Conservation (phyloP, 345 rosid species). For the Melaleuca alternifolia region DNA sequence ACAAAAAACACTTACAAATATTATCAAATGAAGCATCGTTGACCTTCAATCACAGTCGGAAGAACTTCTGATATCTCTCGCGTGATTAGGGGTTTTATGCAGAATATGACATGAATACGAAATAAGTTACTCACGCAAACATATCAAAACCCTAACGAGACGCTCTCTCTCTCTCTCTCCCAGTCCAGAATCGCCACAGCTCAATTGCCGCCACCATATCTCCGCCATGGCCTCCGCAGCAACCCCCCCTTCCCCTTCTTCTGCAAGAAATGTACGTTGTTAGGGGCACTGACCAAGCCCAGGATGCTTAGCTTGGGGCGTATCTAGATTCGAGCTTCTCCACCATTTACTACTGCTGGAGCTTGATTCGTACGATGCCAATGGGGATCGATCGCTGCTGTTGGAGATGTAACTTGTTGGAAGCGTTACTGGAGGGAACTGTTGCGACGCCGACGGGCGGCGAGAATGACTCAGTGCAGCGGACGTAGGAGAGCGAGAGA, state of each 20-base stretch:
- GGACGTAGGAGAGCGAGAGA: background rate
- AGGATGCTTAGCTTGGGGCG: background rate
- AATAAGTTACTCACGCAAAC: no score
- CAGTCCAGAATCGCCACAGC: background rate
- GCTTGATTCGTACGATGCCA: background rate
- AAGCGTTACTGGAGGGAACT: background rate
- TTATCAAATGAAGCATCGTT: no score
- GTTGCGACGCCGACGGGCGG: background rate
- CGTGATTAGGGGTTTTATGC: no score
- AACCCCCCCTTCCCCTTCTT: background rate
- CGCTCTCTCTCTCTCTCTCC: background rate
- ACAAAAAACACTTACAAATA: no score
- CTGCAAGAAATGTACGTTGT: background rate
- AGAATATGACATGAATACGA: no score
- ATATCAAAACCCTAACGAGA: no score
- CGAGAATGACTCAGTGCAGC: background rate
- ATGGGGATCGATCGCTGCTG: background rate
- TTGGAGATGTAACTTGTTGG: background rate
- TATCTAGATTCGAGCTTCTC: background rate
- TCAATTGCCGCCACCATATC: background rate
- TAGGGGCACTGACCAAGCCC: background rate
- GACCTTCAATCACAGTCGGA: no score
- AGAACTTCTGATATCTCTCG: no score
- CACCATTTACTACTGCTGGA: background rate
- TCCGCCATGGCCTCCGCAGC: background rate